Evolutionary conservation across 225 moss, liverwort and hornwort species (phyloP), one percentile per base, ranked within the genome.

Genomic region (Bryoerythrophyllum caledonicum): DNA sequence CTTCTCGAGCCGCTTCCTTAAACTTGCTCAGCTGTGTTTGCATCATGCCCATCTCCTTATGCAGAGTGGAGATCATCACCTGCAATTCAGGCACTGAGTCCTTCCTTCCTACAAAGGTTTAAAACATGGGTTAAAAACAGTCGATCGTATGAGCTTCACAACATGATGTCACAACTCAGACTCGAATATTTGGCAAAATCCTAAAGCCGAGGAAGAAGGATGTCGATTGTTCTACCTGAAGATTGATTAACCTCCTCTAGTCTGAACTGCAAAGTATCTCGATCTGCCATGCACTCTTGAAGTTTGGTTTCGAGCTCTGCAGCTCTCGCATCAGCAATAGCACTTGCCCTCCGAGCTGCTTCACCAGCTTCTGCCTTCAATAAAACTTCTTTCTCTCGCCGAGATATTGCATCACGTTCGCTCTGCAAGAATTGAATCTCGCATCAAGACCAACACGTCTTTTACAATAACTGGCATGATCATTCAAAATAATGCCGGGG

Each of bases 41-140:
- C 91, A 95, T 95, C 97, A 99, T 99, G 63, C 93, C 89, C 94
- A 99, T 94, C 79, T 99, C 97, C 72, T 93, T 99, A 60, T 95
- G 91, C 71, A 99, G 82, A 69, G 95, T 95, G 55, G 91, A 87
- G 64, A 94, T 91, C 97, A 99, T 93, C 74, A 93, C 97, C 86
- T 95, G 94, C 75, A 99, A 80, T 76, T 99, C 97, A 74, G 90
- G 78, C n/a, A 99, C 93, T 73, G 95, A 89, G 75, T 99, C 95
- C 72, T 86, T 95, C 79, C 83, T 94, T 69, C 95, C 97, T 88
- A 77, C 83, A 86, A 64, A 65, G 64, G 19, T 27, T 63, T 73
- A 34, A 43, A 67, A 67, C 43, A 43, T 27, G 63, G 71, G 63
- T 84, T 72, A 81, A 38, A 21, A 81, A 75, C 41, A 68, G 67